Conservation (phyloP, 331 rosid species). For the Malus hybrid region DNA sequence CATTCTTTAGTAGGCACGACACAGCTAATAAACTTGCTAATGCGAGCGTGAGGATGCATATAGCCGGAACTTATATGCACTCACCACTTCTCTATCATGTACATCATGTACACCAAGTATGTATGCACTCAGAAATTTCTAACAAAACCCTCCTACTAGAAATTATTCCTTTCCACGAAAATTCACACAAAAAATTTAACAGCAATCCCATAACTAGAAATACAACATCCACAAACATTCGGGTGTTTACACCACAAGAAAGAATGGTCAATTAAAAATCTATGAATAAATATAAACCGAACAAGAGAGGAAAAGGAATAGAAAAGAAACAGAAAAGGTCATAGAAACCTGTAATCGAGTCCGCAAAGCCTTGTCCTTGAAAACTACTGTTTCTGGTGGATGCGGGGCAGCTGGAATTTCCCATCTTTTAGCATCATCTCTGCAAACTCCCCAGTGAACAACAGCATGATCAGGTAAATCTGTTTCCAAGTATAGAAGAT, state of each 20-base stretch:
- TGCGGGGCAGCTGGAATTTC: conserved; percentile 68
- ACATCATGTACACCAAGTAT: neutral
- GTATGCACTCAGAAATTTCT: neutral
- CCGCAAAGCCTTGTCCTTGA: conserved; percentile 71
- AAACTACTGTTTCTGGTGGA: conserved; percentile 67
- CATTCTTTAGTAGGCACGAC: neutral
- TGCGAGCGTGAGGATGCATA: neutral
- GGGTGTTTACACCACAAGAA: neutral
- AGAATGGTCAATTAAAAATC: neutral
- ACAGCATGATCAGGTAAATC: conserved; percentile 63
- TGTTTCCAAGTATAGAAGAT: conserved; percentile 55
- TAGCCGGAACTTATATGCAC: conserved; percentile 3
- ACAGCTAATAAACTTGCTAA: conserved; percentile 1
- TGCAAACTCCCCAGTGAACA: conserved; percentile 93
- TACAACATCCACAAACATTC: neutral
- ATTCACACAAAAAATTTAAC: neutral
- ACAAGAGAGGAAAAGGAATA: neutral
- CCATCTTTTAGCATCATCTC: conserved; percentile 68
- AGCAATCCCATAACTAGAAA: neutral
- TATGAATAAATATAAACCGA: neutral
- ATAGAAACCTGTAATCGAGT: conserved; percentile 60
- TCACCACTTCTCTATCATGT: neutral
- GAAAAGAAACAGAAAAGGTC: neutral
- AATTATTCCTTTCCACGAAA: neutral
- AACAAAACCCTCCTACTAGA: neutral